Base-by-base conservation (phyloP, 2,329 filamentous ascomycete species). In the Talaromyces sp. region DNA sequence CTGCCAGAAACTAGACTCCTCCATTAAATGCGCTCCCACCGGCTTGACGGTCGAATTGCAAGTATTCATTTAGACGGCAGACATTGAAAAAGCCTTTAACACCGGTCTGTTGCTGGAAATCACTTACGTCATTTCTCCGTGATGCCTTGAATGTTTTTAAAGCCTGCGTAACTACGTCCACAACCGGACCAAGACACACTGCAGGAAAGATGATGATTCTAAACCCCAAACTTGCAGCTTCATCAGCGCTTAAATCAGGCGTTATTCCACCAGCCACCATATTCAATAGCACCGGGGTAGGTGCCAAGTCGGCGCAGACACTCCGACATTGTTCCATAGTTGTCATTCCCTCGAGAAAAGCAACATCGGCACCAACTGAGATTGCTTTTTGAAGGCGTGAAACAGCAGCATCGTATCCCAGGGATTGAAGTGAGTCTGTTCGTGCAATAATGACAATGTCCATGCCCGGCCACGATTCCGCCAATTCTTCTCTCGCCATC, bases 191-290 rank as follows among this genome's bases (percentile, higher is more conserved):
- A 55, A 55, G 53, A 30, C 53, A 55, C 28, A 55, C 30, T 30
- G 53, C 30, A 7, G 53, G 53, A 55, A 55, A 55, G n/a, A 55
- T 55, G 32, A 79, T 75, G 27, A 79, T 71, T 4, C 70, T 68
- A 62, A 79, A 79, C 0, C 77, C 77, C 55, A 79, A 67, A 63
- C 74, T 67, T 44, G 66, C 63, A 9, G 76, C 77, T 63, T 78
- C 75, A 15, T 68, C 63, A n/a, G 72, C 71, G 22, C 75, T 69
- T 30, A 76, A 72, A 17, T 69, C 67, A 17, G 77, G 77, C 39
- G 74, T 78, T 5, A 72, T 68, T 17, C 77, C 77, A 63, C 77
- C 72, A 63, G 78, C 75, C 11, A 80, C 78, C 72, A 77, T 77
- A 63, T 80, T 80, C 62, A 80, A 62, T 36, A 80, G 58, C 62